Evolutionary conservation across 805 yeast genomes (phyloP).

Genomic region (Scheffersomyces stipitis): DNA sequence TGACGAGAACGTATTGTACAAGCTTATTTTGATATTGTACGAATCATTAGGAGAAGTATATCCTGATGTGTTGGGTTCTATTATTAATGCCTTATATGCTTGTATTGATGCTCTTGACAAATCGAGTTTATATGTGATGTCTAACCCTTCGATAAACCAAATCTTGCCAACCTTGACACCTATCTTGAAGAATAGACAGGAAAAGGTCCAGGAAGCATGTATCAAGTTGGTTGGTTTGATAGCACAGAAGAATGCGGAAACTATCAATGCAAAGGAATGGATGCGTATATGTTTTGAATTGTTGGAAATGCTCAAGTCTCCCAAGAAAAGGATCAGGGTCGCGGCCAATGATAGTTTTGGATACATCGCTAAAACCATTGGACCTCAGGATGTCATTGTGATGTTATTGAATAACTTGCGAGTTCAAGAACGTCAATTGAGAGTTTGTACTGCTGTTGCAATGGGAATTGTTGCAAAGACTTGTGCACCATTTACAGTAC

Average conservation of each 20-base stretch:
- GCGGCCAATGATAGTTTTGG: slow-evolving; percentile 94
- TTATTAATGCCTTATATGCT: slow-evolving; percentile 66
- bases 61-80: slow-evolving; percentile 90
- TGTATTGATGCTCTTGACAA: slow-evolving; percentile 63
- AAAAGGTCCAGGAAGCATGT: slow-evolving; percentile 83
- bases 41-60: slow-evolving; percentile 93
- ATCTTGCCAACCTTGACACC: slow-evolving; percentile 88
- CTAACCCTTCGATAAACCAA: slow-evolving; percentile 74
- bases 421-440: slow-evolving; percentile 92
- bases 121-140: slow-evolving; percentile 49
- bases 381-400: slow-evolving; percentile 91
- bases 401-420: slow-evolving; percentile 79
- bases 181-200: slow-evolving; percentile 83
- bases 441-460: slow-evolving; percentile 98
- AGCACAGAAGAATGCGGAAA: slow-evolving; percentile 77
- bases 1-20: slow-evolving; percentile 60
- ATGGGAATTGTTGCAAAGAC: slow-evolving; percentile 94
- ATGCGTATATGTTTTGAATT: slow-evolving; percentile 92
- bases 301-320: slow-evolving; percentile 82
- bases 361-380: slow-evolving; percentile 83
- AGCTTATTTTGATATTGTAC: slow-evolving; percentile 72
- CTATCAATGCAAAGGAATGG: slow-evolving; percentile 92
- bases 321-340: slow-evolving; percentile 70
- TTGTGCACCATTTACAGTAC: slow-evolving; percentile 87
- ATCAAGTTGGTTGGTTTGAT: slow-evolving; percentile 78